Evolutionary conservation across 2,329 filamentous ascomycete species (phyloP).

Genomic region (Fusarium sp.): DNA sequence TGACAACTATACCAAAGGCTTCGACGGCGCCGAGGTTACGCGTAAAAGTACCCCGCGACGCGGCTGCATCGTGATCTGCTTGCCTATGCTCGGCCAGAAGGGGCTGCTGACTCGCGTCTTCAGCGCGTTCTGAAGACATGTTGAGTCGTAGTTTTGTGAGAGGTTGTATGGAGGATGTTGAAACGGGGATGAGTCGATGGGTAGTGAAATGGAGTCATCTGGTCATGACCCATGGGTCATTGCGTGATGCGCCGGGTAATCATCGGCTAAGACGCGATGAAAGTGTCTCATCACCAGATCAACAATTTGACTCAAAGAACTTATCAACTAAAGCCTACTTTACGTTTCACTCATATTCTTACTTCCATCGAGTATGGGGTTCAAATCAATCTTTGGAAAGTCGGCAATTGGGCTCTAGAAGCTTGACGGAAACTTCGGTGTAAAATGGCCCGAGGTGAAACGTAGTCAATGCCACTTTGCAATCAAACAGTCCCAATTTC

Average conservation of each 20-base stretch:
- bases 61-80: neutral
- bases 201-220: conserved; percentile 5
- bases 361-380: rapidly evolving
- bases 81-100: conserved; percentile 23
- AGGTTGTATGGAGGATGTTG: neutral
- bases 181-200: neutral
- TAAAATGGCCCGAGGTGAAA: neutral
- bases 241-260: conserved; percentile 33
- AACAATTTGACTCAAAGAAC: neutral
- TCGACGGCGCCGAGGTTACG: conserved; percentile 58
- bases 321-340: neutral
- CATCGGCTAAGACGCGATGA: conserved; percentile 27
- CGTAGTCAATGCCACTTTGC: neutral
- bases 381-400: too few species aligned
- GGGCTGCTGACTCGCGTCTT: conserved; percentile 24
- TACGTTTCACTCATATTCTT: neutral
- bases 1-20: conserved; percentile 68
- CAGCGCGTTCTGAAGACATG: conserved; percentile 20
- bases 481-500: conserved; percentile 15
- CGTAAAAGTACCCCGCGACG: conserved; percentile 46
- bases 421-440: neutral
- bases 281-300: neutral
- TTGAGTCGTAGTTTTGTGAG: rapidly evolving
- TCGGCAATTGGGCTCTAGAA: neutral
- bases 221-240: neutral